phyloP scores from a whole-genome alignment of 257 asterid genomes.

The Sherardia arvensis region DNA sequence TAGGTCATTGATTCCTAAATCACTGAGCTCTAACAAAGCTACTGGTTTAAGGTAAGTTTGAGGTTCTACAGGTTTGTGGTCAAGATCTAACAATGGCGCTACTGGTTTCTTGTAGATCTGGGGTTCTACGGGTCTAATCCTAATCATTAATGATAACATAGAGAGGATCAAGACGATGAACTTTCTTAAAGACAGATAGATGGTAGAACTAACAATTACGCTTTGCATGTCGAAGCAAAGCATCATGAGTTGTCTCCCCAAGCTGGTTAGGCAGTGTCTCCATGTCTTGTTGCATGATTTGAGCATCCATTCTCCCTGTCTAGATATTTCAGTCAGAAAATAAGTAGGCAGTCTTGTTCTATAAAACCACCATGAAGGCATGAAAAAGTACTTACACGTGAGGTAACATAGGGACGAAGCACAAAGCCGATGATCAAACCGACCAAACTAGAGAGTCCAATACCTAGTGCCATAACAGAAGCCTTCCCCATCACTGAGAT shows the following conservation, averaged over 20 bases:
- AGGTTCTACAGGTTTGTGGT: slow-evolving; percentile 17
- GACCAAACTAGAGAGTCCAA: slow-evolving; percentile 49
- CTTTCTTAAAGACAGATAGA: slow-evolving; percentile 20
- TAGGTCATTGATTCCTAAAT: slow-evolving; percentile 9
- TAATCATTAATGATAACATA: slow-evolving; percentile 43
- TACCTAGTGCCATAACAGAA: slow-evolving; percentile 47
- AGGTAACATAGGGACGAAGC: slow-evolving; percentile 51
- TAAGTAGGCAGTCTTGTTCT: slow-evolving; percentile 8
- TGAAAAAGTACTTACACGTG: slow-evolving; percentile 46
- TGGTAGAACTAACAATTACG: slow-evolving; percentile 62
- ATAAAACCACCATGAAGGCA: not conserved
- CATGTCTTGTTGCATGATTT: slow-evolving; percentile 52
- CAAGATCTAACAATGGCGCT: slow-evolving; percentile 27
- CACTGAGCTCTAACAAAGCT: slow-evolving; percentile 23
- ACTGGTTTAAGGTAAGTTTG: slow-evolving; percentile 21
- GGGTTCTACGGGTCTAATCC: slow-evolving; percentile 27
- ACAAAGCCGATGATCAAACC: slow-evolving; percentile 60
- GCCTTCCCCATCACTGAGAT: slow-evolving; percentile 46
- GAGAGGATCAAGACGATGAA: slow-evolving; percentile 33
- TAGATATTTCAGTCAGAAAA: slow-evolving; percentile 43
- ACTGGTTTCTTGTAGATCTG: slow-evolving; percentile 21
- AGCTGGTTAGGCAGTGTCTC: slow-evolving; percentile 70
- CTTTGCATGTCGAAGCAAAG: slow-evolving; percentile 68
- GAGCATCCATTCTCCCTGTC: slow-evolving; percentile 62
- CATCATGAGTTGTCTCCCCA: slow-evolving; percentile 63